Evolutionary conservation across 352 stramenopile species (phyloP).

Genomic region (Pythium sp.): DNA sequence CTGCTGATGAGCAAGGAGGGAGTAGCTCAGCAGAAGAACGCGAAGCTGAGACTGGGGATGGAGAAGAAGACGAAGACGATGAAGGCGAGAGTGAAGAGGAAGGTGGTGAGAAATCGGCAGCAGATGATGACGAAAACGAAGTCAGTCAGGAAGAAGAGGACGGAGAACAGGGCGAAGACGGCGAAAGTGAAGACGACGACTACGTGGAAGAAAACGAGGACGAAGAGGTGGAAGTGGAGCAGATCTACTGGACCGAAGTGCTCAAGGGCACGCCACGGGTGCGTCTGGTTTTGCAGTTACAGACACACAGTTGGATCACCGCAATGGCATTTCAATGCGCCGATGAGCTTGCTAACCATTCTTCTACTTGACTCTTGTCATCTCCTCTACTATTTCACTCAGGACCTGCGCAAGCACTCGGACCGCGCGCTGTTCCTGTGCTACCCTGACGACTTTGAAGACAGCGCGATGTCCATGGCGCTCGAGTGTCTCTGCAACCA

Average conservation of each 20-base stretch:
- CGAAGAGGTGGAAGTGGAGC: conserved; percentile 74
- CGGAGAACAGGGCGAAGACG: conserved; percentile 8
- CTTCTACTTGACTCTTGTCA: background rate
- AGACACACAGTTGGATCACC: background rate
- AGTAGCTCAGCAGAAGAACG: conserved; percentile 18
- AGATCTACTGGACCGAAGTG: conserved; percentile 86
- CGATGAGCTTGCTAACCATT: background rate
- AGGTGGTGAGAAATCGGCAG: conserved; percentile 23
- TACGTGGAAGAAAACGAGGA: conserved; percentile 37
- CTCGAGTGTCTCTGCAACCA: conserved; percentile 89
- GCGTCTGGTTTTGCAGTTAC: background rate
- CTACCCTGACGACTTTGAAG: conserved; percentile 92
- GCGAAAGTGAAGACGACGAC: background rate
- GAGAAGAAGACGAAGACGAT: conserved; percentile 25
- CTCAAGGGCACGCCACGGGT: conserved; percentile 72
- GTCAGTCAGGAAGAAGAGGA: conserved; percentile 16
- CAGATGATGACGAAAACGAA: conserved; percentile 22
- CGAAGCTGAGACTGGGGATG: conserved; percentile 26
- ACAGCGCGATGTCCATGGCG: conserved; percentile 87
- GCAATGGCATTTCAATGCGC: background rate
- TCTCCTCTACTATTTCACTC: background rate
- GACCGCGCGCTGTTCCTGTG: conserved; percentile 90
- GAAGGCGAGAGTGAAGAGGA: conserved; percentile 25
- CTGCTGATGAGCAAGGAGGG: conserved; percentile 22
- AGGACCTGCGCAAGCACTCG: conserved; percentile 72